phyloP scores from a whole-genome alignment of 2,329 filamentous ascomycete genomes.

The Samsoniella hepiali region DNA sequence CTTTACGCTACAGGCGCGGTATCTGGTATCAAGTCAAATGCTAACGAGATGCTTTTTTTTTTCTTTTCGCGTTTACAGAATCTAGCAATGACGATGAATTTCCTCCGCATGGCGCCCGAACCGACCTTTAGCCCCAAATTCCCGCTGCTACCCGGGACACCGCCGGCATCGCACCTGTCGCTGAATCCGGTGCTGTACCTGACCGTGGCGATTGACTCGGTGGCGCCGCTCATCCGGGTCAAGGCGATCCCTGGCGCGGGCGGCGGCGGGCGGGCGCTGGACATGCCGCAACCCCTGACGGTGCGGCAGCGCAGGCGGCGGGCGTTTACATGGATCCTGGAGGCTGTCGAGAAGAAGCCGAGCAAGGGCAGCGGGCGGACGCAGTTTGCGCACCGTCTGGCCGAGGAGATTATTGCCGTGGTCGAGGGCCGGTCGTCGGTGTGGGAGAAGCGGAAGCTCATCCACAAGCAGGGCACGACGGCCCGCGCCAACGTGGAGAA shows the following conservation, averaged over 20 bases:
- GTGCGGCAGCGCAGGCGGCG: constrained; percentile 71
- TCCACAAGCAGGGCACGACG: constrained; percentile 79
- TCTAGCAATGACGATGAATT: constrained; percentile 77
- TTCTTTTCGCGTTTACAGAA: constrained; percentile 51
- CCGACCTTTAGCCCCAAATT: constrained; percentile 70
- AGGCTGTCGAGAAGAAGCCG: constrained; percentile 74
- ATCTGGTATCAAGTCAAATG: not conserved
- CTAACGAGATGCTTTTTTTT: not conserved
- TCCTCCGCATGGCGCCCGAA: constrained; percentile 78
- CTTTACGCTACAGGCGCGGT: not conserved
- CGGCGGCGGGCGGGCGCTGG: constrained; percentile 81
- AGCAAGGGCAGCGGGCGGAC: constrained; percentile 67
- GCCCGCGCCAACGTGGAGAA: constrained; percentile 69
- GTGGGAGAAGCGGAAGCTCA: constrained; percentile 75
- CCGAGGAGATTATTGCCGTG: constrained; percentile 81
- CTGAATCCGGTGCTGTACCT: constrained; percentile 89
- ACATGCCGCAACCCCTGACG: constrained; percentile 74
- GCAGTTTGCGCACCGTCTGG: constrained; percentile 73
- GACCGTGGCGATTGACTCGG: constrained; percentile 84
- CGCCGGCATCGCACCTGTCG: constrained; percentile 75
- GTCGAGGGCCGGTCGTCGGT: constrained; percentile 79
- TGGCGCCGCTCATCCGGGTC: constrained; percentile 83
- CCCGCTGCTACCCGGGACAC: constrained; percentile 71
- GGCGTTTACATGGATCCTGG: constrained; percentile 86
- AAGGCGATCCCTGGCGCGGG: constrained; percentile 71